Evolutionary conservation across 2,329 filamentous ascomycete genomes (phyloP).

Genomic region (Juglanconis oblonga): DNA sequence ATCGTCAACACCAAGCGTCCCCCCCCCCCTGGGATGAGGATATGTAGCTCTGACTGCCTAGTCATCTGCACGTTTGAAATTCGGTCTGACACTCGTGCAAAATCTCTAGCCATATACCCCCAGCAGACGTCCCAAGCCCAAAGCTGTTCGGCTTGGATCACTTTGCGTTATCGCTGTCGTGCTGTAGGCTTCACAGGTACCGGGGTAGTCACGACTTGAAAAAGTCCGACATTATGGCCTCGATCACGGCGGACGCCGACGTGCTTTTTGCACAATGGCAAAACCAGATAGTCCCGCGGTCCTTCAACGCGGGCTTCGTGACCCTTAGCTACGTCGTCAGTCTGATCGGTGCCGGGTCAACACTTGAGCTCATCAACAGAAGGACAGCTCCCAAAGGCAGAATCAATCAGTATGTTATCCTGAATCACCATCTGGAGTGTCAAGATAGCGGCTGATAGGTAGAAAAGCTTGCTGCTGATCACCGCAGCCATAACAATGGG

Average conservation of each 20-base stretch:
- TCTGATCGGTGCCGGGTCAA: constrained; percentile 72
- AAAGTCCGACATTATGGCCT: constrained; percentile 5
- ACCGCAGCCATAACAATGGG: constrained; percentile 70
- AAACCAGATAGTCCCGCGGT: constrained; percentile 44
- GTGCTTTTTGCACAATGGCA: constrained; percentile 37
- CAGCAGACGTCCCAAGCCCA: background rate
- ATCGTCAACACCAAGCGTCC: background rate
- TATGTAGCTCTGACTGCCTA: background rate
- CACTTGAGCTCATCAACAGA: constrained; percentile 77
- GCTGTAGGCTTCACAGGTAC: background rate
- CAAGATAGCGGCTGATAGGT: background rate
- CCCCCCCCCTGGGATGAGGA: constrained; percentile 1
- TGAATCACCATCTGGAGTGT: background rate
- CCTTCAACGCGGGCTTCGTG: constrained; percentile 60
- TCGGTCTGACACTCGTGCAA: background rate
- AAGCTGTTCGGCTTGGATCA: background rate
- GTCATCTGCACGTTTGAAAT: constrained; percentile 8
- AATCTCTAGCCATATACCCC: background rate
- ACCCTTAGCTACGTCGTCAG: constrained; percentile 74
- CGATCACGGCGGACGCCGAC: background rate
- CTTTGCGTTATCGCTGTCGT: background rate
- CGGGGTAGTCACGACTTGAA: background rate
- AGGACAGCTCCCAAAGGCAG: constrained; percentile 66
- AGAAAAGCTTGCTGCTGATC: constrained; percentile 56
- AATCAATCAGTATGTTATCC: constrained; percentile 60